Evolutionary conservation across 257 asterid species (phyloP).

Genomic region (Vinca minor): DNA sequence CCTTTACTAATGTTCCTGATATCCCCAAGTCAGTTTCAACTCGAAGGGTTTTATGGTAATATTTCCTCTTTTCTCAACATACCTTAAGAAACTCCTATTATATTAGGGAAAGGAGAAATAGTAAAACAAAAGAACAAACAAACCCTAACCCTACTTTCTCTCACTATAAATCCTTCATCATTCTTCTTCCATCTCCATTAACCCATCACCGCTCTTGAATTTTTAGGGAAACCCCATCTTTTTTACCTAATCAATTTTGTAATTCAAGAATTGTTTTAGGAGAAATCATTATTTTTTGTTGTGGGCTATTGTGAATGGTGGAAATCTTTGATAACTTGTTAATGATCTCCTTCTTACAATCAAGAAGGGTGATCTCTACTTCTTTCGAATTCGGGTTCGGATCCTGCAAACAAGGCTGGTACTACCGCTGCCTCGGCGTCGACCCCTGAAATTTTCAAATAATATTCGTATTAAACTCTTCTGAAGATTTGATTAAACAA

Average conservation of each 20-base stretch:
- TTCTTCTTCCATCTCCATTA: too few species aligned
- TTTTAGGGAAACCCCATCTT: not conserved
- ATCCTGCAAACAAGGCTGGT: slow-evolving; percentile 93
- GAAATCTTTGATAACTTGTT: slow-evolving; percentile 25
- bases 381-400: slow-evolving; percentile 51
- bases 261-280: not conserved
- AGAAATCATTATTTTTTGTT: not conserved
- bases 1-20: too few species aligned
- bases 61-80: not conserved
- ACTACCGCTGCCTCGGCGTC: slow-evolving; percentile 85
- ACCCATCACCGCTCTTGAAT: not conserved
- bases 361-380: slow-evolving; percentile 63
- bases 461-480: not conserved
- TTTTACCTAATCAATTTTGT: not conserved
- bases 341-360: slow-evolving; percentile 60
- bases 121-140: not conserved
- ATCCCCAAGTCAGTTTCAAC: not conserved
- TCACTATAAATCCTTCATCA: not conserved
- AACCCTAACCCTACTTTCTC: not conserved
- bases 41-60: not conserved
- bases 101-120: not conserved
- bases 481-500: not conserved
- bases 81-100: not conserved
- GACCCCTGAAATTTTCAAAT: slow-evolving; percentile 47
- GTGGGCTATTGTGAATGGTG: slow-evolving; percentile 29